Percentiles rank a stretch among this genome's conserved stretches.
phyloP scores from a whole-genome alignment of 2,329 filamentous ascomycete species.

The Raffaelea albimanens region DNA sequence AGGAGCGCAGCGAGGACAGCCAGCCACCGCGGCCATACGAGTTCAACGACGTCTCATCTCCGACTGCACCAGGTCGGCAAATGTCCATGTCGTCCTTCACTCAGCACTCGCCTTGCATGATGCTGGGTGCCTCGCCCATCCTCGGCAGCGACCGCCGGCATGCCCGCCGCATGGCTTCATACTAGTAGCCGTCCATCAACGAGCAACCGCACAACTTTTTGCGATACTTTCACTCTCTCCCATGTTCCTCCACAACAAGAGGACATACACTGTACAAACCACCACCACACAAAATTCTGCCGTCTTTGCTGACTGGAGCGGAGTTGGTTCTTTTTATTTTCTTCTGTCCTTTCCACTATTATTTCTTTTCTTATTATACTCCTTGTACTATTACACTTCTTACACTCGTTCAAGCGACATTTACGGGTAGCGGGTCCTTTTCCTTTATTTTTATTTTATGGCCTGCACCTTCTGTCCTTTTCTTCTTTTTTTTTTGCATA shows the following conservation, averaged over 20 bases:
- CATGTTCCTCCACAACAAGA: too few species aligned
- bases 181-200: conserved; percentile 25
- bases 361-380: neutral
- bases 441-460: neutral
- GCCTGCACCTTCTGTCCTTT: neutral
- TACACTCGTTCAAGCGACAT: too few species aligned
- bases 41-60: conserved; percentile 27
- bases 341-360: neutral
- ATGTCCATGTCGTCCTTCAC: conserved; percentile 9
- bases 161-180: conserved; percentile 55
- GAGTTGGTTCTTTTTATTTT: neutral
- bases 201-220: too few species aligned
- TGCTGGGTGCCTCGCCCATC: conserved; percentile 29
- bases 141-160: conserved; percentile 41
- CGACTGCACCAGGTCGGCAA: conserved; percentile 39
- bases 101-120: conserved; percentile 32
- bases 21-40: neutral
- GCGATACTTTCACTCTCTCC: too few species aligned
- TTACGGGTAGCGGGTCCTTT: neutral
- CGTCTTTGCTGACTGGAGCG: neutral
- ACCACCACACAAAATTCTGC: neutral
- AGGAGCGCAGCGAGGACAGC: neutral
- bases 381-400: neutral
- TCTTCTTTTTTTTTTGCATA: neutral
- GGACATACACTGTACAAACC: neutral